Evolutionary conservation across 345 rosid species (phyloP), one percentile per base, ranked within the genome.

Genomic region (Eucalyptus cloeziana): DNA sequence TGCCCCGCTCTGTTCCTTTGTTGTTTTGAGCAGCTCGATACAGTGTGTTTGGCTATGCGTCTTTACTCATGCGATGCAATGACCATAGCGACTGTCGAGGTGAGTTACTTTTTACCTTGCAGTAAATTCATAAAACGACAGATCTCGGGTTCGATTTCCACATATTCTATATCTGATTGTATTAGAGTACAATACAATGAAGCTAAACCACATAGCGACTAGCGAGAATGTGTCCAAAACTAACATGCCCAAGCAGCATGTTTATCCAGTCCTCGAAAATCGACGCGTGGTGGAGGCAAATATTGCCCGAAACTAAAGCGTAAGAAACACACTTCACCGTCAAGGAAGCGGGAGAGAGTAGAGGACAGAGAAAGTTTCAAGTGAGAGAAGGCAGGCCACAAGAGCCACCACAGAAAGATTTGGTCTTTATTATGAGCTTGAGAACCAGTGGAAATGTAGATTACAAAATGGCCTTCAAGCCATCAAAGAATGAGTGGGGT

Each of bases 381-480:
- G 27, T 37, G 85, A 67, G 76, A 33, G 27, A 76, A 76, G 85
- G 27, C 85, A 21, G 85, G 85, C 85, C 47, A 2, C 67, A 89
- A 89, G 62, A 11, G 52, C 87, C 89, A 79, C 54, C 87, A 86
- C 60, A 89, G 87, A 56, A 37, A n/a, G 89, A 86, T 71, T 60
- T 76, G n/a, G 71, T 50, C 64, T 90, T 92, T 92, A 93, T 90
- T 90, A 54, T 44, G 47, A 89, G 90, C 91, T 91, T 92, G 89
- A 87, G 86, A 64, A 92, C 91, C 90, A 60, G 31, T 87, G 76
- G 90, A 91, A 90, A 80, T 86, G 91, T 89, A 88, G 91, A 89
- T 90, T 94, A 93, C 95, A 91, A 90, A 91, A 91, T 87, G 91
- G 94, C 93, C 92, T 87, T 88, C 91, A 88, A 88, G 89, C 93